Base-by-base conservation (phyloP, 2,329 filamentous ascomycete genomes). In the Lasiodiplodia sp. region DNA sequence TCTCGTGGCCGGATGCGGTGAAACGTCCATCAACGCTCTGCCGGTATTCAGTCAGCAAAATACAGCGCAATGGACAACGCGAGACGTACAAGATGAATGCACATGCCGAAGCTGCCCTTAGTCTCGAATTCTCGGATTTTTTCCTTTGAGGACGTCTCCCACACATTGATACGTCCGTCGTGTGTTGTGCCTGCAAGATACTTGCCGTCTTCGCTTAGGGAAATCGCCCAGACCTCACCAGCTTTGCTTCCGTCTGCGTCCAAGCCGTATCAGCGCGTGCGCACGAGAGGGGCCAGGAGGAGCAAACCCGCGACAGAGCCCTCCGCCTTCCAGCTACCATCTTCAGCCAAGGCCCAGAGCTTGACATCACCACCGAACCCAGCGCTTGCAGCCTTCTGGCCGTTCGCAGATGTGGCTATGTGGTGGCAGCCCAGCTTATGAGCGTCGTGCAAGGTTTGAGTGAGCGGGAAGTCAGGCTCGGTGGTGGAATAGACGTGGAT, bases 371-470 rank as follows among this genome's bases (percentile, higher is more conserved):
- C 95, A 21, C 90, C 93, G 75, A 99, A 99, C 0, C 96, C 96
- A 16, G 91, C 92, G 69, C 91, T 96, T 4, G 92, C 93, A 18
- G 92, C 92, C 66, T 89, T 85, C 66, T 85, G 88, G 53, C 93
- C 94, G 72, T 91, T 86, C 51, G 81, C 84, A 79, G 89, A 83
- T 78, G 91, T 90, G 71, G 89, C 90, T 62, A 98, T 83, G 81
- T 99, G 96, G 81, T 99, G 96, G 77, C 93, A 96, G 72, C 96
- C 96, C 40, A 97, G 87, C 72, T 90, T 90, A 83, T 99, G 96
- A 37, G 91, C 94, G 72, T 88, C 87, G 65, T 90, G 84, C 70
- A 99, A 87, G 25, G 91, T 92, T 79, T 99, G 96, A 14, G 87
- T 85, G 71, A 97, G 87, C 2, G 93, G 90, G 72, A 94, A 94